phyloP scores from a whole-genome alignment of 805 yeast species.

The Maudiozyma pseudohumilis region DNA sequence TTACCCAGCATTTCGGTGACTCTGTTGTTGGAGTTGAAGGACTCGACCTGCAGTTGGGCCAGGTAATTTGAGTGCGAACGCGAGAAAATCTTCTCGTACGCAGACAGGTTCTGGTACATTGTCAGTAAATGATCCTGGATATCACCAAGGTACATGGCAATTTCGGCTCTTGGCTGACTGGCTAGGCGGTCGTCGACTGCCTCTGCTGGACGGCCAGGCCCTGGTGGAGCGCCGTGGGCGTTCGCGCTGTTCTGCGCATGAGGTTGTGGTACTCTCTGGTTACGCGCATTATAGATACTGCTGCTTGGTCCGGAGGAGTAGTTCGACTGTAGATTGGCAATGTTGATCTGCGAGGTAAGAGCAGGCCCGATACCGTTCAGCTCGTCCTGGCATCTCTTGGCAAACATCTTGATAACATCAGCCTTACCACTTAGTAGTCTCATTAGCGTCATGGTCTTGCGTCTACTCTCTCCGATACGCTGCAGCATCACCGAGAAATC shows the following conservation, averaged over 20 bases:
- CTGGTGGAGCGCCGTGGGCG: neutral
- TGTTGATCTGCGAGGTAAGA: constrained; percentile 31
- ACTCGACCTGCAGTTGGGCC: constrained; percentile 89
- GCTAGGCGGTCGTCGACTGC: neutral
- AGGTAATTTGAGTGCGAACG: constrained; percentile 86
- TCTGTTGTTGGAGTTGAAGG: constrained; percentile 74
- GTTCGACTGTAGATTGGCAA: constrained; percentile 28
- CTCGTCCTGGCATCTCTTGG: constrained; percentile 83
- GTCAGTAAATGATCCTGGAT: constrained; percentile 95
- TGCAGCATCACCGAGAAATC: constrained; percentile 71
- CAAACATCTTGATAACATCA: constrained; percentile 92
- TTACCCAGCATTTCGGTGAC: constrained; percentile 82
- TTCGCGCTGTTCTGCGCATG: neutral
- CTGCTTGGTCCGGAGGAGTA: constrained; percentile 2
- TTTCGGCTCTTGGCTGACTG: constrained; percentile 66
- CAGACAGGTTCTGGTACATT: constrained; percentile 82
- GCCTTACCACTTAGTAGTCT: constrained; percentile 87
- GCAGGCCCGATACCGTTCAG: constrained; percentile 35
- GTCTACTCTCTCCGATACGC: constrained; percentile 79
- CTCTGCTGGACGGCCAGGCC: neutral
- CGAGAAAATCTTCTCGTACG: constrained; percentile 88
- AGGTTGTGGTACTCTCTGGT: neutral
- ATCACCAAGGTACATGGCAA: constrained; percentile 87
- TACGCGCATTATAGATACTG: too few relatives aligned
- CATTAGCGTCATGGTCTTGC: constrained; percentile 87